Conservation (phyloP, 441 rosid genomes). For the Pelargonium australe region DNA sequence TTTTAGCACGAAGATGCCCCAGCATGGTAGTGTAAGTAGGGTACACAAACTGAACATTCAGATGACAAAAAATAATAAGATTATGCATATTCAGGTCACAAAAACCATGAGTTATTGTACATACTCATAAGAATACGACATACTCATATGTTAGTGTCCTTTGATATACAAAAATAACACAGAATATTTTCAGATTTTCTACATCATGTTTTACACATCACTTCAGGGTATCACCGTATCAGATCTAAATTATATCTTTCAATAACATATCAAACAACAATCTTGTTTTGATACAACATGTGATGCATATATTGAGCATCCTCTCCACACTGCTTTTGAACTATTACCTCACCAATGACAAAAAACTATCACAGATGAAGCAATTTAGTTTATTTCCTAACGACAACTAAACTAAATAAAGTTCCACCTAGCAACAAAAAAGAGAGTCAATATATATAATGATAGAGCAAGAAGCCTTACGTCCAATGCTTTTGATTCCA, state of each 20-base stretch:
- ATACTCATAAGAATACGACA: too few species aligned
- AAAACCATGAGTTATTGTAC: background rate
- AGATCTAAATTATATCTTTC: background rate
- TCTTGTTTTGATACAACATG: too few species aligned
- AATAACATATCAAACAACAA: too few species aligned
- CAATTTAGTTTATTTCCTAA: background rate
- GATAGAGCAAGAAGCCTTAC: constrained; percentile 31
- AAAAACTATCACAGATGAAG: background rate
- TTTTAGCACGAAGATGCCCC: constrained; percentile 50
- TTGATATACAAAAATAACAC: background rate
- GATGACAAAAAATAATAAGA: constrained; percentile 6
- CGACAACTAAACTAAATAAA: background rate
- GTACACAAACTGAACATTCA: constrained; percentile 43
- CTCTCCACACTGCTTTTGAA: background rate
- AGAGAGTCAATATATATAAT: background rate
- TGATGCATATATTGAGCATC: too few species aligned
- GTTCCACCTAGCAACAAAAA: constrained; percentile 13
- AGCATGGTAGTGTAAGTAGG: constrained; percentile 48
- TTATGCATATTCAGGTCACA: background rate
- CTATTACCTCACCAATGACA: background rate
- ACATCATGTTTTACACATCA: too few species aligned
- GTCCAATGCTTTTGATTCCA: constrained; percentile 61
- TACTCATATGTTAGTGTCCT: background rate
- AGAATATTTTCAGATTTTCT: background rate
- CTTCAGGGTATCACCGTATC: too few species aligned